Evolutionary conservation across 345 rosid species (phyloP).

Genomic region (Jatropha curcas): DNA sequence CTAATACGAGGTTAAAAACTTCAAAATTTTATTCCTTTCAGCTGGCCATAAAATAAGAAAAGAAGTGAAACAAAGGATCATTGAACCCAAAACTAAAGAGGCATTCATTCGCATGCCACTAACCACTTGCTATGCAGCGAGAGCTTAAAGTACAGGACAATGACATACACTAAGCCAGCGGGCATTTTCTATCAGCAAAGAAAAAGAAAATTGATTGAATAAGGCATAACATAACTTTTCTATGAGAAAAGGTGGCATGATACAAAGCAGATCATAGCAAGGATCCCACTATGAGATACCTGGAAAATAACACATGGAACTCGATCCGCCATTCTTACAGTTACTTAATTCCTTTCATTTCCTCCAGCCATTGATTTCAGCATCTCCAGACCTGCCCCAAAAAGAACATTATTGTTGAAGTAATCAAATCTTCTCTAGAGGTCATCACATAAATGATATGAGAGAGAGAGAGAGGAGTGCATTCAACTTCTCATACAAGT

Average conservation of each 20-base stretch:
- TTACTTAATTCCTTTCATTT: constrained; percentile 28
- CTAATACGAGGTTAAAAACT: not conserved
- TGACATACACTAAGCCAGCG: constrained; percentile 21
- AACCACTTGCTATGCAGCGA: constrained; percentile 38
- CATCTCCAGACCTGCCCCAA: constrained; percentile 35
- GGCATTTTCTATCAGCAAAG: constrained; percentile 39
- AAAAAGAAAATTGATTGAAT: constrained; percentile 18
- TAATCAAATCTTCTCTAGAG: not conserved
- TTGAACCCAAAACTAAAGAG: constrained; percentile 26
- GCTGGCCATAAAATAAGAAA: constrained; percentile 15
- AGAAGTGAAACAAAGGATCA: constrained; percentile 18
- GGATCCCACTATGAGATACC: constrained; percentile 35
- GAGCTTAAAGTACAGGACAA: constrained; percentile 24
- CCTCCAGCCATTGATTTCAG: constrained; percentile 24
- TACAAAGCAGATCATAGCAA: constrained; percentile 52
- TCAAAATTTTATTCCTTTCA: constrained; percentile 29
- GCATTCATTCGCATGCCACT: constrained; percentile 36
- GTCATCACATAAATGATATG: not conserved
- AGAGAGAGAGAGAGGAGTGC: not conserved
- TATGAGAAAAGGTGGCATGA: constrained; percentile 50
- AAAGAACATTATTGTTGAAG: not conserved
- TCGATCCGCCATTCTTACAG: constrained; percentile 48
- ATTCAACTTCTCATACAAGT: not conserved
- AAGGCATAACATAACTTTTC: constrained; percentile 42
- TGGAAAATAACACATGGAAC: constrained; percentile 33